phyloP scores from a whole-genome alignment of 139 green algal genomes.

The Coelastrella sp. region DNA sequence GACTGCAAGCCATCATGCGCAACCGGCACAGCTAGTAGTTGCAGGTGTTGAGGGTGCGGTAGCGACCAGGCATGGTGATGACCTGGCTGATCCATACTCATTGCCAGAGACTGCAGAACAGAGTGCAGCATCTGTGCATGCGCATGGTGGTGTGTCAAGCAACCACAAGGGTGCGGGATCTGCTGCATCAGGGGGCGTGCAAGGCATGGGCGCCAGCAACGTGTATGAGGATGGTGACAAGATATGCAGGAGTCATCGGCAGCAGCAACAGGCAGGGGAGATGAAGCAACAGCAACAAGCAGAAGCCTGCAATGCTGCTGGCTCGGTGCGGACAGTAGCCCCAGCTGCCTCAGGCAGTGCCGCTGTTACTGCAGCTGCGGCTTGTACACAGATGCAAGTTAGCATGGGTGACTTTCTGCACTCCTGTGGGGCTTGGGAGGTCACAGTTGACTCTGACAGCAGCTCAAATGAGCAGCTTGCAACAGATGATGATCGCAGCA shows the following conservation, averaged over 20 bases:
- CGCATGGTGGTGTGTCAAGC: neutral
- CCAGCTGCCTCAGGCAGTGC: too few relatives aligned
- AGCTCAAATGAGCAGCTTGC: neutral
- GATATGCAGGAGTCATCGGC: neutral
- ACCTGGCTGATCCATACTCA: constrained; percentile 31
- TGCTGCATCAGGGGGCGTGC: too few relatives aligned
- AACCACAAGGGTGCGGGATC: neutral
- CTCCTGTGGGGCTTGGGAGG: constrained; percentile 17
- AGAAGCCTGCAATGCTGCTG: neutral
- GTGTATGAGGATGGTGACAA: neutral
- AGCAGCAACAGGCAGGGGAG: neutral
- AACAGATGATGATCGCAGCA: neutral
- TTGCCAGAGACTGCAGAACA: constrained; percentile 1
- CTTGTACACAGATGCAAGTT: too few relatives aligned
- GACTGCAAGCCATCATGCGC: too few relatives aligned
- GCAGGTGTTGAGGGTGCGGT: neutral
- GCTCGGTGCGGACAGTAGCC: neutral
- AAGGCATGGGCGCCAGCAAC: too few relatives aligned
- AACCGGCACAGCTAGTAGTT: neutral
- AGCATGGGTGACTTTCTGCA: neutral
- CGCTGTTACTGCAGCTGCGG: too few relatives aligned
- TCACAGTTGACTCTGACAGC: constrained; percentile 23
- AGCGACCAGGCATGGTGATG: neutral
- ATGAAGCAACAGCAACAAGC: neutral
- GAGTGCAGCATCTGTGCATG: neutral